These are phyloP conservation scores for Chaetomium sp. DNA, from an alignment of 2,329 filamentous ascomycete genomes.

Conservation along the genomic window DNA sequence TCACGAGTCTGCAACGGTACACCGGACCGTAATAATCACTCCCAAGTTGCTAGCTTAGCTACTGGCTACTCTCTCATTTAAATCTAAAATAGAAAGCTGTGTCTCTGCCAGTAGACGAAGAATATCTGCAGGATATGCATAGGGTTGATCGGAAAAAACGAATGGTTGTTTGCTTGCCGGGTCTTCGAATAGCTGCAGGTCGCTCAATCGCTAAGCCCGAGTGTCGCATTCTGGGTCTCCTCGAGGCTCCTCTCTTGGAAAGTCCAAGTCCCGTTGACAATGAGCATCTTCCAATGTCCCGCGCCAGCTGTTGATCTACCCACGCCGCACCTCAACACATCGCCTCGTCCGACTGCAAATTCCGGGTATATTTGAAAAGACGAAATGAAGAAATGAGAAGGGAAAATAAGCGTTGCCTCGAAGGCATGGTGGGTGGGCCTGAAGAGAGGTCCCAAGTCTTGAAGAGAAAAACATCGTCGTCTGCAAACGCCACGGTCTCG, in stretches of 20 bases:
- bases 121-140: constrained; percentile 19
- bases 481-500: no score
- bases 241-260: not conserved
- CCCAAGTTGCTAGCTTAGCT: not conserved
- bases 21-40: not conserved
- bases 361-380: constrained; percentile 37
- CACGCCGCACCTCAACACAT: constrained; percentile 26
- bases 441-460: no score
- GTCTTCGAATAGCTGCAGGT: constrained; percentile 8
- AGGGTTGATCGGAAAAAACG: constrained; percentile 14
- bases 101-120: constrained; percentile 16
- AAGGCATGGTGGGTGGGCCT: no score
- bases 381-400: constrained; percentile 27
- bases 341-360: constrained; percentile 24
- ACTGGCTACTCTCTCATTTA: not conserved
- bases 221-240: not conserved
- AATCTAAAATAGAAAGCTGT: constrained; percentile 17
- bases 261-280: not conserved
- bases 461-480: no score
- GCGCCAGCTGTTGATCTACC: constrained; percentile 22
- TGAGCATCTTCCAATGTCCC: constrained; percentile 17
- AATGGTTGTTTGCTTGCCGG: not conserved
- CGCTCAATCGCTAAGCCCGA: not conserved
- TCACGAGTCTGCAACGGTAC: no score
- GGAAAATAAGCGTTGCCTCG: no score